These are phyloP conservation scores for Sporothrix globosa DNA, from an alignment of 2,329 filamentous ascomycete species.

Conservation along the genomic window DNA sequence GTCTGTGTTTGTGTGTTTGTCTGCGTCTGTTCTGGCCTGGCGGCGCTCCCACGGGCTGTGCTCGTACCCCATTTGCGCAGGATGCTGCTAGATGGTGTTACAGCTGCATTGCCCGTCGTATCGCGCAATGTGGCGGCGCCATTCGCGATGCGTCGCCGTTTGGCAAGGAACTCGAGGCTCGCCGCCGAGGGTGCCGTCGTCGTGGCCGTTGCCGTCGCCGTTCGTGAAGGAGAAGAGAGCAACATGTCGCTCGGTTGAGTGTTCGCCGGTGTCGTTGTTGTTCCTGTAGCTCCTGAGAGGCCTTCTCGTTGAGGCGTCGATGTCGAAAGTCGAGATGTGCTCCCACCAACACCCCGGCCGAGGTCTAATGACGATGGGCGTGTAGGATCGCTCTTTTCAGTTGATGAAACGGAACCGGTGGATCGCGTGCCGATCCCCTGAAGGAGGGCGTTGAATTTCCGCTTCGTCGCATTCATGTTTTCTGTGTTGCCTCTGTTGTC, in stretches of 20 bases:
- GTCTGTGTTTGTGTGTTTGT: slow-evolving; percentile 27
- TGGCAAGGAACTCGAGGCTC: slow-evolving; percentile 52
- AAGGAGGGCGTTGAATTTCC: slow-evolving; percentile 77
- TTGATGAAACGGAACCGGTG: slow-evolving; percentile 47
- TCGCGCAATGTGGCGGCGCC: slow-evolving; percentile 38
- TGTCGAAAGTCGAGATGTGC: slow-evolving; percentile 9
- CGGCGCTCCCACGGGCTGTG: not conserved
- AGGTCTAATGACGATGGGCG: slow-evolving; percentile 18
- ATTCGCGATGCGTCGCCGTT: slow-evolving; percentile 56
- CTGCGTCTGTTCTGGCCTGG: slow-evolving; percentile 26
- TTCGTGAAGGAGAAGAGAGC: slow-evolving; percentile 2
- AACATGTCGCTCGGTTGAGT: not conserved
- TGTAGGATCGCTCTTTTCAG: slow-evolving; percentile 42
- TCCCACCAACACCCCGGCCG: not conserved
- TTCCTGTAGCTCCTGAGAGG: not conserved
- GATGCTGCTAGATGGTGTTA: slow-evolving; percentile 49
- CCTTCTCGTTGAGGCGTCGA: slow-evolving; percentile 1
- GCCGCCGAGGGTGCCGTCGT: slow-evolving; percentile 10
- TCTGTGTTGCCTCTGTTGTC: not conserved
- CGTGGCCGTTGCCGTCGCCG: not conserved
- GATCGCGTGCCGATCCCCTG: slow-evolving; percentile 63
- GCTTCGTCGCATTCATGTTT: slow-evolving; percentile 74
- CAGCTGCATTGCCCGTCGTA: slow-evolving; percentile 34
- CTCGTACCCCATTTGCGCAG: slow-evolving; percentile 47
- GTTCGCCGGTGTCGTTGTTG: not conserved